These are phyloP conservation scores for Kodamaea kakaduensis DNA, from an alignment of 805 yeast species.

Conservation along the genomic window DNA sequence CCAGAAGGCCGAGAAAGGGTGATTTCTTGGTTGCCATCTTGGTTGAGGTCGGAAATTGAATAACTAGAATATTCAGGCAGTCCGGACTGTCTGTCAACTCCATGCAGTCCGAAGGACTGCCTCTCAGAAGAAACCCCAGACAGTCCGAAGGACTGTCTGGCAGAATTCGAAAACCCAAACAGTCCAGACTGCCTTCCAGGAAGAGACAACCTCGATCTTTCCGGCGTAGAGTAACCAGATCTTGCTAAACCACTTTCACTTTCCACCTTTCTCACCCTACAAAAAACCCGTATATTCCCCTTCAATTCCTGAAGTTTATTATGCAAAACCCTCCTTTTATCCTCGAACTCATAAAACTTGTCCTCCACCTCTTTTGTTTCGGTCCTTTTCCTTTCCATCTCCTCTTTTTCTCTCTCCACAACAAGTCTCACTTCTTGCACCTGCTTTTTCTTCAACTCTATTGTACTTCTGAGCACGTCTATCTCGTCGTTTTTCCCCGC, in stretches of 20 bases:
- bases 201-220: no score
- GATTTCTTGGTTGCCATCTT: conserved; percentile 33
- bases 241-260: no score
- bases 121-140: no score
- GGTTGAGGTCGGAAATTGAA: conserved; percentile 31
- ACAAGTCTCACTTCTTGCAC: conserved; percentile 9
- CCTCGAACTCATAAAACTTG: conserved; percentile 47
- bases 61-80: no score
- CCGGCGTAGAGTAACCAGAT: no score
- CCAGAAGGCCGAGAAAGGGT: conserved; percentile 20
- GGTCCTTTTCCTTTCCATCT: not conserved
- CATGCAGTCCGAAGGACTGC: no score
- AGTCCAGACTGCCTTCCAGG: no score
- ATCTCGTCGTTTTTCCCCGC: conserved; percentile 16
- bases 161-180: no score
- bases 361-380: conserved; percentile 14
- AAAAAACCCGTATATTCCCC: conserved; percentile 89
- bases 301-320: conserved; percentile 77
- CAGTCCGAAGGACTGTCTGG: no score
- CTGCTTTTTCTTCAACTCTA: conserved; percentile 9
- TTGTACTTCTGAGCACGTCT: conserved; percentile 11
- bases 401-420: conserved; percentile 9
- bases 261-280: conserved; percentile 57
- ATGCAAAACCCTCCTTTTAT: conserved; percentile 59
- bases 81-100: not conserved